Conservation (phyloP, 2,329 filamentous ascomycete species). For the Magnaporthiopsis incrustans region DNA sequence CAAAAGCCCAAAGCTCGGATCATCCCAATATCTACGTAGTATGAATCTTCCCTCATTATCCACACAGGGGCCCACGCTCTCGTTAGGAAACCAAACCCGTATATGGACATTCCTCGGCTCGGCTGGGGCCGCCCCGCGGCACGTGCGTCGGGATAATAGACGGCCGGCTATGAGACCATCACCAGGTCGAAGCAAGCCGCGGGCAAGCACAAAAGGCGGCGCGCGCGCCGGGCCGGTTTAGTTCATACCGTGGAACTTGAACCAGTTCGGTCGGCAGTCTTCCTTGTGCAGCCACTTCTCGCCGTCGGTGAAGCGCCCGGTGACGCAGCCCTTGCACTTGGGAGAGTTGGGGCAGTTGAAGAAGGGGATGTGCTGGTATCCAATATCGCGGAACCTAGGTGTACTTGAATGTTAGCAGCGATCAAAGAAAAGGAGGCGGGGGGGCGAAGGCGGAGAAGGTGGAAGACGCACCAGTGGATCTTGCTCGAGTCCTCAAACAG, state of each 20-base stretch:
- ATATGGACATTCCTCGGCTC: neutral
- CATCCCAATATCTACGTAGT: neutral
- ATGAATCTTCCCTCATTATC: neutral
- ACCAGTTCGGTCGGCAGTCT: constrained; percentile 94
- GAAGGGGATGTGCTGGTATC: constrained; percentile 96
- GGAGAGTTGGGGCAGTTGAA: constrained; percentile 98
- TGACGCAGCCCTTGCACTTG: constrained; percentile 83
- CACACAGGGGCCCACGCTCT: neutral
- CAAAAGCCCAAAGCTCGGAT: neutral
- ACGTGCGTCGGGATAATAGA: neutral
- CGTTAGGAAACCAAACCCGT: neutral
- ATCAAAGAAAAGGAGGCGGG: neutral
- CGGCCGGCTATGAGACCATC: neutral
- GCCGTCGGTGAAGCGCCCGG: constrained; percentile 82
- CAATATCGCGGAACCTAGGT: constrained; percentile 99
- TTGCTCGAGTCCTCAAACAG: constrained; percentile 85
- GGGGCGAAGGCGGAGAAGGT: neutral
- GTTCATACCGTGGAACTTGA: constrained; percentile 84
- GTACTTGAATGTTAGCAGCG: constrained; percentile 6
- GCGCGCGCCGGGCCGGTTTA: constrained; percentile 28
- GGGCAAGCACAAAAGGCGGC: neutral
- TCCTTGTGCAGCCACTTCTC: constrained; percentile 79
- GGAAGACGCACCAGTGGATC: constrained; percentile 77
- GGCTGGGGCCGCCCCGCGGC: neutral
- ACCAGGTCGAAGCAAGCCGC: neutral